These are phyloP conservation scores for Orbilia quercus DNA, from an alignment of 2,329 filamentous ascomycete species.

Conservation along the genomic window DNA sequence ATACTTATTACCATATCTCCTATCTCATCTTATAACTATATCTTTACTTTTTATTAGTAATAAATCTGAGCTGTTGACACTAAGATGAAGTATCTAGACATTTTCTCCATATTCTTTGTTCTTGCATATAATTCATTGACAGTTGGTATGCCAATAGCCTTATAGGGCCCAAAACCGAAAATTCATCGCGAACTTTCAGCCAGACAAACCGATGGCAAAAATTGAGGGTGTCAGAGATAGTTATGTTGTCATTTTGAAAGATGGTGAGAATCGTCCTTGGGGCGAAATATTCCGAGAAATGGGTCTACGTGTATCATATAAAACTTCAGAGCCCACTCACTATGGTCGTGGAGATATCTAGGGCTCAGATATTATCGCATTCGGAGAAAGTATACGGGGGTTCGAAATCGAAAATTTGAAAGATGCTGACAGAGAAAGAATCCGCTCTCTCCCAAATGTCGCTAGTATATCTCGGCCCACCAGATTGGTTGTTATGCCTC, in stretches of 20 bases:
- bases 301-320: slow-evolving; percentile 16
- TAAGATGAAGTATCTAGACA: no score
- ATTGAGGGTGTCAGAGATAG: background rate
- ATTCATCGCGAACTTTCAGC: background rate
- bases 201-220: background rate
- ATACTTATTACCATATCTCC: no score
- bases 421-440: slow-evolving; percentile 4
- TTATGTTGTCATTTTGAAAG: slow-evolving; percentile 10
- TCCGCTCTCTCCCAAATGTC: slow-evolving; percentile 10
- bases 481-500: no score
- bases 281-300: slow-evolving; percentile 24
- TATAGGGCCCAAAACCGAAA: no score
- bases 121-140: no score
- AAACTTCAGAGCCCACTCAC: slow-evolving; percentile 21
- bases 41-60: no score
- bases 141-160: no score
- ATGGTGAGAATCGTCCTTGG: slow-evolving; percentile 21
- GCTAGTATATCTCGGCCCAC: background rate
- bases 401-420: slow-evolving; percentile 14
- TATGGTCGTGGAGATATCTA: slow-evolving; percentile 18
- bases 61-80: no score
- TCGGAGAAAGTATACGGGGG: slow-evolving; percentile 16
- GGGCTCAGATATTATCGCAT: slow-evolving; percentile 31
- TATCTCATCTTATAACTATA: no score
- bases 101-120: no score